These are phyloP conservation scores for Cytidiella melzeri DNA, from an alignment of 768 basidiomycete genomes.

Conservation along the genomic window DNA sequence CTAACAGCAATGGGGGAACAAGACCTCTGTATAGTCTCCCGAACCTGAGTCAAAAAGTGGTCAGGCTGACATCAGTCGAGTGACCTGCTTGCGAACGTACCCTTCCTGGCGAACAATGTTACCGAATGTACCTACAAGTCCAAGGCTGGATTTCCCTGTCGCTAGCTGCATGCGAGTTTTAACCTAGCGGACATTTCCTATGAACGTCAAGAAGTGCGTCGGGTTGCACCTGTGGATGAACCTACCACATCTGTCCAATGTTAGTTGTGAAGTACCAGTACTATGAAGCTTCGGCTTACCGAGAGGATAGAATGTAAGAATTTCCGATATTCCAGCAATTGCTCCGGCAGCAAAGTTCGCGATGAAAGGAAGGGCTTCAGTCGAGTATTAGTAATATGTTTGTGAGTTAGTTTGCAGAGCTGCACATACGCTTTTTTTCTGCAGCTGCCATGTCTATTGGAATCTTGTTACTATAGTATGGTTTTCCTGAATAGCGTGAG, in stretches of 20 bases:
- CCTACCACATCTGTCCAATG: slow-evolving; percentile 74
- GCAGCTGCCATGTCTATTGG: slow-evolving; percentile 8
- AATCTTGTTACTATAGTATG: too few relatives aligned
- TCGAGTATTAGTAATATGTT: neutral
- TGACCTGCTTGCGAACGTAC: slow-evolving; percentile 38
- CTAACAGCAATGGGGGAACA: slow-evolving; percentile 90
- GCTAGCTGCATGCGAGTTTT: slow-evolving; percentile 99
- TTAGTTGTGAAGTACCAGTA: slow-evolving; percentile 1
- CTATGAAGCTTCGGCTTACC: slow-evolving; percentile 41
- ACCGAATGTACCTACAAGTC: slow-evolving; percentile 77
- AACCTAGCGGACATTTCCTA: slow-evolving; percentile 45
- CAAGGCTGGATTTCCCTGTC: slow-evolving; percentile 67
- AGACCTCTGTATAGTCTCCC: slow-evolving; percentile 92
- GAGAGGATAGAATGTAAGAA: slow-evolving; percentile 83
- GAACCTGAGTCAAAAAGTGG: slow-evolving; percentile 37
- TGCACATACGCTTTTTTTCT: slow-evolving; percentile 15
- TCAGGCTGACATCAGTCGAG: slow-evolving; percentile 10
- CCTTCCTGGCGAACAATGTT: slow-evolving; percentile 88
- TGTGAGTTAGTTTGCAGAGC: neutral
- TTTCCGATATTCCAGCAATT: slow-evolving; percentile 87
- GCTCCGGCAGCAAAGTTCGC: slow-evolving; percentile 95
- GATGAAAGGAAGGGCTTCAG: slow-evolving; percentile 70
- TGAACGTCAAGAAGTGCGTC: slow-evolving; percentile 8
- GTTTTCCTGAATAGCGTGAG: too few relatives aligned
- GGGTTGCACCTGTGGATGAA: slow-evolving; percentile 15